Percentiles rank a stretch among this genome's conserved stretches.
Conservation (phyloP, 2,329 filamentous ascomycete genomes). For the Nectriaceae sp. region DNA sequence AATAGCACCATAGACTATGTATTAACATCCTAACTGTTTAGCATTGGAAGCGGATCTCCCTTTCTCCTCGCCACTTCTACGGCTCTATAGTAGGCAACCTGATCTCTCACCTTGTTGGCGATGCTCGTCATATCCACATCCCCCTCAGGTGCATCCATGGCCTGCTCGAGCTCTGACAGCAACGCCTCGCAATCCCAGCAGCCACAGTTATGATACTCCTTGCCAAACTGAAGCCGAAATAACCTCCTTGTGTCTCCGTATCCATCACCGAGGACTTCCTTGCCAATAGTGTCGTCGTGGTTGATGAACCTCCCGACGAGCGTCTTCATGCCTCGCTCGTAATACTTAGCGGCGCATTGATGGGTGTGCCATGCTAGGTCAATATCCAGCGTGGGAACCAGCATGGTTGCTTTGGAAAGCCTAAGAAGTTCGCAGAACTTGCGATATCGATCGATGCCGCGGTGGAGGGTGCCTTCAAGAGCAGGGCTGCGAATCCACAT, state of each 20-base stretch:
- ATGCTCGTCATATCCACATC: constrained; percentile 13
- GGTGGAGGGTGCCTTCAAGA: constrained; percentile 33
- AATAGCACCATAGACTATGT: too few species aligned
- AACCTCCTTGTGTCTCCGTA: constrained; percentile 31
- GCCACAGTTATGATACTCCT: constrained; percentile 37
- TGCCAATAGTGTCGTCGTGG: constrained; percentile 41
- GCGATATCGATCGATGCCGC: constrained; percentile 39
- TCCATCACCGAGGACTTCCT: constrained; percentile 26
- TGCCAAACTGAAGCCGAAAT: constrained; percentile 34
- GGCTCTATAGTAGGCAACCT: constrained; percentile 17
- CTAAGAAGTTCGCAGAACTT: constrained; percentile 39
- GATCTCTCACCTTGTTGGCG: constrained; percentile 3
- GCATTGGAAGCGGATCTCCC: too few species aligned
- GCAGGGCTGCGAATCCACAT: constrained; percentile 42
- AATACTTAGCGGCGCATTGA: constrained; percentile 35
- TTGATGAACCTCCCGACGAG: constrained; percentile 33
- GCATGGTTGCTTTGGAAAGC: constrained; percentile 25
- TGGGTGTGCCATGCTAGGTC: constrained; percentile 48
- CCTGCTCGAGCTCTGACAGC: constrained; percentile 21
- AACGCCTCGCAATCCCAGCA: constrained; percentile 42
- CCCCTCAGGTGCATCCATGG: not conserved
- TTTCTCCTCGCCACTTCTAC: constrained; percentile 16
- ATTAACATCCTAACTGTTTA: too few species aligned
- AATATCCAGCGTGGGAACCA: constrained; percentile 45
- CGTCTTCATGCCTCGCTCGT: constrained; percentile 21